Base-by-base conservation (phyloP, 1,284 basidiomycete species). In the Pseudozyma hubeiensis region DNA sequence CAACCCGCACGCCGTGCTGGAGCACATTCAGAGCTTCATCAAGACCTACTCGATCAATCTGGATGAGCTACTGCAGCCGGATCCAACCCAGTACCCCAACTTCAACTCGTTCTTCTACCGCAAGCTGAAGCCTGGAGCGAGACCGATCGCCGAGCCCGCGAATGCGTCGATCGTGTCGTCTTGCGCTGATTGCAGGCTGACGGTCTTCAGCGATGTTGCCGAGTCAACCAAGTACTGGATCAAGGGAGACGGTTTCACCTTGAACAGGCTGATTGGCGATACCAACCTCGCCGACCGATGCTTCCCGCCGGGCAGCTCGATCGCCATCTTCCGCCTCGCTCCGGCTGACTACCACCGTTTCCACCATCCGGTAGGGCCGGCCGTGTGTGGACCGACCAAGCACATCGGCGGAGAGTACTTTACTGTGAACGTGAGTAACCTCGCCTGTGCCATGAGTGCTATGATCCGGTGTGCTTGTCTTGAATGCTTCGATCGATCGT, bases 31-130 rank as follows among this genome's bases (percentile, higher is more conserved):
- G 1, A 84, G 88, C 0, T 99, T 99, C 85, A 92, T 99, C 75
- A 89, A 91, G 40, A 98, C 97, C 87, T 93, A 98, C 85, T 88
- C 90, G 10, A 88, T 99, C 56, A 90, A 94, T 29, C 90, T 97
- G 45, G 85, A 89, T 24, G 91, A 95, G 46, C 93, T 94, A 0
- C 77, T 94, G 8, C 88, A 90, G 45, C 91, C 91, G 0, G 75
- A 71, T 33, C 71, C 64, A 1, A 57, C 71, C 33, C 52, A 57
- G 47, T 98, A 95, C 86, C 91, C 91, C 90, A 82, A 50, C 89
- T 93, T 94, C 87, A 94, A 94, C 84, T 87, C 91, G n/a, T 94
- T 94, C 87, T 96, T 96, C 86, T 94, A 93, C 80, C 91, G 94
- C 41, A 93, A 94, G 86, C 89, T 98, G 29, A 96, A 93, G 83